Conservation (phyloP, 176 grass and related monocot species). For the Secale cereale region DNA sequence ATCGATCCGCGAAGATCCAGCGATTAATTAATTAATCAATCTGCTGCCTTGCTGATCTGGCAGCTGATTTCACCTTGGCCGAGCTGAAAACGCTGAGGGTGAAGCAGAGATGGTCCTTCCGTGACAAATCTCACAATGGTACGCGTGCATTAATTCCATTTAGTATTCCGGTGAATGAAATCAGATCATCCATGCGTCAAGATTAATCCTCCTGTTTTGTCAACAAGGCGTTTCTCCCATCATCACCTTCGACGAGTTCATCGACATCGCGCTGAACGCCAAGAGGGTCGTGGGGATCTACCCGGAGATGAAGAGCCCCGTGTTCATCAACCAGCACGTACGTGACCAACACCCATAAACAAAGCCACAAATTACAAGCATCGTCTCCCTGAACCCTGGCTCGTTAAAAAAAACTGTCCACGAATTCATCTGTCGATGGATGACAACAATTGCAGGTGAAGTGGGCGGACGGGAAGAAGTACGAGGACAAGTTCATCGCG, state of each 20-base stretch:
- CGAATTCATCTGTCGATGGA: background rate
- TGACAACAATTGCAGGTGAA: slow-evolving; percentile 10
- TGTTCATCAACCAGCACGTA: slow-evolving; percentile 46
- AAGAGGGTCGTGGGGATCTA: slow-evolving; percentile 45
- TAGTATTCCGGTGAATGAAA: background rate
- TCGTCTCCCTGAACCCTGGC: too few species aligned
- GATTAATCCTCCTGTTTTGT: background rate
- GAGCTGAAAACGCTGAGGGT: slow-evolving; percentile 48
- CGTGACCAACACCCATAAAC: background rate
- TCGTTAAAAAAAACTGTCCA: too few species aligned
- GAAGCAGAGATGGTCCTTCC: slow-evolving; percentile 46
- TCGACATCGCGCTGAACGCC: slow-evolving; percentile 40
- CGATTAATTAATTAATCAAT: background rate
- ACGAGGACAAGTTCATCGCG: slow-evolving; percentile 48
- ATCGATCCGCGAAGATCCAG: background rate
- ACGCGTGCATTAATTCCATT: background rate
- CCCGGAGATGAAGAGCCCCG: slow-evolving; percentile 60
- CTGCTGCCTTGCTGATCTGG: background rate
- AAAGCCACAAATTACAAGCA: background rate
- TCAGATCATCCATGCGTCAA: background rate
- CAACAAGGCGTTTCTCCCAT: slow-evolving; percentile 47
- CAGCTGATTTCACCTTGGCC: slow-evolving; percentile 48
- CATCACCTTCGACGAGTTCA: slow-evolving; percentile 65
- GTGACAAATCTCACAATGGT: slow-evolving; percentile 41
- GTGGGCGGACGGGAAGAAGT: slow-evolving; percentile 51